Evolutionary conservation across 257 asterid genomes (phyloP), one percentile per base, ranked within the genome.

Genomic region (Fraxinus anomala): DNA sequence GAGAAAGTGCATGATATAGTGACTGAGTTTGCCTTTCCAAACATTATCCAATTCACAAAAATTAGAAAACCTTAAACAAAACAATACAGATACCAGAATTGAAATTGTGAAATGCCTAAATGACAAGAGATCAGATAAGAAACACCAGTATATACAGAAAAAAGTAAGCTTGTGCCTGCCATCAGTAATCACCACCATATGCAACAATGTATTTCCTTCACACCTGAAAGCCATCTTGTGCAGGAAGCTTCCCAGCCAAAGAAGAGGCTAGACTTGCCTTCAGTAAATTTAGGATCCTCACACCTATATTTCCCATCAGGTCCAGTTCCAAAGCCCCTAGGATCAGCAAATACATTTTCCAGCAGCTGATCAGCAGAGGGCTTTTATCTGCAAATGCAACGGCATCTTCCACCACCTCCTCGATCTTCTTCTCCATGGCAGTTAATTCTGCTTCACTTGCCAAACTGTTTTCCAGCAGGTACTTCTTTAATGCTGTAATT

Each of bases 301-400:
- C 99, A 94, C 86, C 96, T 89, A 91, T 94, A 94, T 87, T 82
- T 91, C n/a, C 99, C 99, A 79, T 92, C 96, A 11, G 98, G 98
- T 70, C 97, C 98, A 65, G 90, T 94, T 11, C 98, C 96, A 16
- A 94, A 94, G 23, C 99, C 97, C 81, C 86, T 86, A 1, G 98
- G 99, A 82, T 94, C 98, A 24, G 97, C 99, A 75, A 94, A 94
- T 13, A 94, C 99, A 49, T 94, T 94, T 86, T 92, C 97, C 1
- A 94, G 91, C 81, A 94, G 88, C 81, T 94, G 98, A 74, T 86
- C 26, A 97, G 99, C 75, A 77, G 86, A 3, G 97, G 96, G 90
- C 98, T 92, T 84, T 84, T 81, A 51, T 92, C 96, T 0, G 97
- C 99, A 80, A 92, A 94, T 83, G 91, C 97, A 61, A 92, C 97